phyloP scores from a whole-genome alignment of 2,329 filamentous ascomycete genomes.

The Metarhizium guizhouense region DNA sequence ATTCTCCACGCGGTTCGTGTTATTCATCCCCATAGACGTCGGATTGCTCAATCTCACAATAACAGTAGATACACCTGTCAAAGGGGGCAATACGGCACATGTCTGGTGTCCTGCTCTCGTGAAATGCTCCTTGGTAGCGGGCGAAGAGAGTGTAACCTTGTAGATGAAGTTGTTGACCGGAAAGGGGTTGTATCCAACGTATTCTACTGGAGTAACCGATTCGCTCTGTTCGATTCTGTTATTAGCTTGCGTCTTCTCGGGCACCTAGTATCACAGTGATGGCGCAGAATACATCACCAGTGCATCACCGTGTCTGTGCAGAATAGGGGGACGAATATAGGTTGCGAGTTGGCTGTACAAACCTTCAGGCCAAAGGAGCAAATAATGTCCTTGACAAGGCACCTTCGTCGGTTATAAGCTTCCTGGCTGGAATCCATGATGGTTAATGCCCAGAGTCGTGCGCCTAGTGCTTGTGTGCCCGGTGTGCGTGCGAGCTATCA shows the following conservation, averaged over 20 bases:
- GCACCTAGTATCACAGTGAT: too few species aligned
- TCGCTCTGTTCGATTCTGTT: background rate
- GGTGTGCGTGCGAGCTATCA: background rate
- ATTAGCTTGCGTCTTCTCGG: background rate
- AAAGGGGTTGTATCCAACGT: background rate
- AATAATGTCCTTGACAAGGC: background rate
- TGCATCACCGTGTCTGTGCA: background rate
- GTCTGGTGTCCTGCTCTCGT: background rate
- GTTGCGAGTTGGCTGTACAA: background rate
- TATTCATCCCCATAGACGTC: conserved; percentile 4
- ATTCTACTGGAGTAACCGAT: background rate
- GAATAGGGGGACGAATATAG: background rate
- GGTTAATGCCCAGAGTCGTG: background rate
- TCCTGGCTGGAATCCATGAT: background rate
- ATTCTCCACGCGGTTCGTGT: conserved; percentile 16
- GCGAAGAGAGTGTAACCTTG: conserved; percentile 6
- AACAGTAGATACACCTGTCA: conserved; percentile 1
- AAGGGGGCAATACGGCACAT: background rate
- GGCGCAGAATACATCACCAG: too few species aligned
- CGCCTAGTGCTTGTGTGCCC: background rate
- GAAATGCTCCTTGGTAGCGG: conserved; percentile 2
- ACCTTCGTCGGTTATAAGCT: background rate
- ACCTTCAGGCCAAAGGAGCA: background rate
- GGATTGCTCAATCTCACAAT: conserved; percentile 11
- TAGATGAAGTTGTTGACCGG: conserved; percentile 13